Percentiles rank a stretch among this genome's conserved stretches.
Conservation (phyloP, 306 rosid species). For the Mucuna pruriens region DNA sequence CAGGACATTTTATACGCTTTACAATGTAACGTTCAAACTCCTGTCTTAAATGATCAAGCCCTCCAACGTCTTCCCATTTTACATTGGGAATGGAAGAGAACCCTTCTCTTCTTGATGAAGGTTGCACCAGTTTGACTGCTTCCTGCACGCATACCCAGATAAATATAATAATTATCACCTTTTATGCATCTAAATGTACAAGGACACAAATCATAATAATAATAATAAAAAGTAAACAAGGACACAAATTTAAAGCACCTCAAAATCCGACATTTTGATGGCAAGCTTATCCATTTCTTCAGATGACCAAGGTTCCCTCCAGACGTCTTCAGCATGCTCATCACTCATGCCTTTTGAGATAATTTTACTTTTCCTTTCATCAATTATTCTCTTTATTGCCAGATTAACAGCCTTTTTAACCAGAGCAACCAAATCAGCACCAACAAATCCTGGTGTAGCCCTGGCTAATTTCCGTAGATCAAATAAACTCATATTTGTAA, state of each 20-base stretch:
- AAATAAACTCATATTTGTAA: slow-evolving; percentile 74
- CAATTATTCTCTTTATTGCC: slow-evolving; percentile 77
- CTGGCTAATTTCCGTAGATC: slow-evolving; percentile 79
- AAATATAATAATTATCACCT: background rate
- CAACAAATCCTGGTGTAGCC: slow-evolving; percentile 90
- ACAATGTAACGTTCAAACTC: slow-evolving; percentile 68
- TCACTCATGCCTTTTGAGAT: slow-evolving; percentile 40
- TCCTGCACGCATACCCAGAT: slow-evolving; percentile 55
- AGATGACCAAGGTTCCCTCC: slow-evolving; percentile 69
- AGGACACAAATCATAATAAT: background rate
- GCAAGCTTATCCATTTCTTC: slow-evolving; percentile 75
- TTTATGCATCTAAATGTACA: background rate
- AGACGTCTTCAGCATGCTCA: slow-evolving; percentile 57
- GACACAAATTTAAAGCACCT: slow-evolving; percentile 53
- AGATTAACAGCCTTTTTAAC: slow-evolving; percentile 81
- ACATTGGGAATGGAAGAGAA: slow-evolving; percentile 81
- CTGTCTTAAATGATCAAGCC: slow-evolving; percentile 66
- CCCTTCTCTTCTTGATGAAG: slow-evolving; percentile 92
- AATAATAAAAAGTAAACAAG: background rate
- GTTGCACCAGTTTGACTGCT: slow-evolving; percentile 79
- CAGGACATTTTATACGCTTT: slow-evolving; percentile 68
- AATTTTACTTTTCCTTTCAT: slow-evolving; percentile 55
- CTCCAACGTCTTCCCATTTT: slow-evolving; percentile 97
- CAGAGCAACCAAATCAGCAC: slow-evolving; percentile 83
- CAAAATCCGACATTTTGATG: slow-evolving; percentile 83